Evolutionary conservation across 441 rosid species (phyloP).

Genomic region (Adansonia gregorii): DNA sequence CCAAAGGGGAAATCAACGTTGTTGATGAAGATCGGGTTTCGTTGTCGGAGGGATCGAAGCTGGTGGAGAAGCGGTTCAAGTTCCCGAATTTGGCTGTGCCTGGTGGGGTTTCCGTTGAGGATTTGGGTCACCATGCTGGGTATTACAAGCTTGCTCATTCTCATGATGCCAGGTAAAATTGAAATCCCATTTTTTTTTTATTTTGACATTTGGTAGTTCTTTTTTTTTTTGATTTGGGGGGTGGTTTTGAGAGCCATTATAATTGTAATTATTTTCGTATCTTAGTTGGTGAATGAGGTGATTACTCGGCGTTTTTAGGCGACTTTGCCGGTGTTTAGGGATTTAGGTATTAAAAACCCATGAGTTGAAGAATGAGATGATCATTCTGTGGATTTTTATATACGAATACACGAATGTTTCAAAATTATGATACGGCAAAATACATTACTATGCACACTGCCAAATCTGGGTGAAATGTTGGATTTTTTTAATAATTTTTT

Average conservation of each 20-base stretch:
- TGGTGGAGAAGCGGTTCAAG: slow-evolving; percentile 68
- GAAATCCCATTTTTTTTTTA: not conserved
- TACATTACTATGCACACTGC: too few relatives aligned
- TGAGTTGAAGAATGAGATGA: not conserved
- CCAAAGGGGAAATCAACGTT: slow-evolving; percentile 68
- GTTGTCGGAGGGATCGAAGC: slow-evolving; percentile 33
- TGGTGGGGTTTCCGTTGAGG: slow-evolving; percentile 50
- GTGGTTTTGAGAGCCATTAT: not conserved
- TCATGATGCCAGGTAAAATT: slow-evolving; percentile 66
- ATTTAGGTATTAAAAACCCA: not conserved
- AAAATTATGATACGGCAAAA: too few relatives aligned
- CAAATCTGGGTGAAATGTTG: not conserved
- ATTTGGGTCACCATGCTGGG: slow-evolving; percentile 94
- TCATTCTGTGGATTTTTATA: not conserved
- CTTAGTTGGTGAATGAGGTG: not conserved
- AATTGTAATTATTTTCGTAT: not conserved
- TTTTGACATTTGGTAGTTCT: not conserved
- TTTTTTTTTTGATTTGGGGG: not conserved
- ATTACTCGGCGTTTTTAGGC: not conserved
- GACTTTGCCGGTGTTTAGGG: too few relatives aligned
- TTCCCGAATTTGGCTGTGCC: slow-evolving; percentile 58
- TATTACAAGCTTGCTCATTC: slow-evolving; percentile 80
- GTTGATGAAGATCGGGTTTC: slow-evolving; percentile 35
- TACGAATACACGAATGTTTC: too few relatives aligned
- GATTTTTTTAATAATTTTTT: not conserved